Evolutionary conservation across 352 stramenopile genomes (phyloP).

Genomic region (Globisporangium echinulatum): DNA sequence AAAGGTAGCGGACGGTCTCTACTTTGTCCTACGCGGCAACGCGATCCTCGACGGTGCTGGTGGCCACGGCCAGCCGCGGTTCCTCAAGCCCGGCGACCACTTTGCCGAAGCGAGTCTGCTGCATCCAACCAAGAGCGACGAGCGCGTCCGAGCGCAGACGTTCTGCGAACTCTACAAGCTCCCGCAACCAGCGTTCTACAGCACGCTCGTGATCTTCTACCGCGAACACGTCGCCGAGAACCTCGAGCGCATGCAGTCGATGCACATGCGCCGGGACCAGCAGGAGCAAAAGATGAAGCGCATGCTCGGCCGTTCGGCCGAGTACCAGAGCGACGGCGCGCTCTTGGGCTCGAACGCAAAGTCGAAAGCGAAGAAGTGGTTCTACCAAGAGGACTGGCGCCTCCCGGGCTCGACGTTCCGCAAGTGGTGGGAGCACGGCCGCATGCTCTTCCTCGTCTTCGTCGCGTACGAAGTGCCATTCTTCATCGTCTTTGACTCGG

Average conservation of each 20-base stretch:
- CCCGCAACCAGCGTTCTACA: conserved; percentile 39
- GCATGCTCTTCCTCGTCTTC: conserved; percentile 41
- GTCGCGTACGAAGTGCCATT: conserved; percentile 59
- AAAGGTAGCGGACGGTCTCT: conserved; percentile 58
- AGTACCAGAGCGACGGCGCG: conserved; percentile 11
- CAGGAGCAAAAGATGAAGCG: conserved; percentile 80
- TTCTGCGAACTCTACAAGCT: conserved; percentile 78
- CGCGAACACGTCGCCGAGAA: conserved; percentile 19
- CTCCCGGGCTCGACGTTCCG: conserved; percentile 52
- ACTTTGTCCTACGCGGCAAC: conserved; percentile 48
- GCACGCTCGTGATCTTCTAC: conserved; percentile 49
- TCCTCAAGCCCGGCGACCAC: conserved; percentile 41
- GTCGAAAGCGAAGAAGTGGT: background rate
- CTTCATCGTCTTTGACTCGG: conserved; percentile 62
- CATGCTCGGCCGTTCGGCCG: conserved; percentile 42
- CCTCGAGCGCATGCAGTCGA: conserved; percentile 51
- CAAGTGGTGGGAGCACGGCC: conserved; percentile 50
- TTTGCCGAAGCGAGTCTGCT: conserved; percentile 53
- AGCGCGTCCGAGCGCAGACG: conserved; percentile 51
- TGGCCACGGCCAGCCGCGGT: conserved; percentile 20
- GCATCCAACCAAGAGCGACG: conserved; percentile 30
- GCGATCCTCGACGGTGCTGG: conserved; percentile 29
- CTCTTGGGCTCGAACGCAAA: background rate
- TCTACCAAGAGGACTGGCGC: conserved; percentile 29
- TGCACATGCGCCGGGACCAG: conserved; percentile 44